phyloP scores from a whole-genome alignment of 2,329 filamentous ascomycete species.

The Hypoxylon sp. region DNA sequence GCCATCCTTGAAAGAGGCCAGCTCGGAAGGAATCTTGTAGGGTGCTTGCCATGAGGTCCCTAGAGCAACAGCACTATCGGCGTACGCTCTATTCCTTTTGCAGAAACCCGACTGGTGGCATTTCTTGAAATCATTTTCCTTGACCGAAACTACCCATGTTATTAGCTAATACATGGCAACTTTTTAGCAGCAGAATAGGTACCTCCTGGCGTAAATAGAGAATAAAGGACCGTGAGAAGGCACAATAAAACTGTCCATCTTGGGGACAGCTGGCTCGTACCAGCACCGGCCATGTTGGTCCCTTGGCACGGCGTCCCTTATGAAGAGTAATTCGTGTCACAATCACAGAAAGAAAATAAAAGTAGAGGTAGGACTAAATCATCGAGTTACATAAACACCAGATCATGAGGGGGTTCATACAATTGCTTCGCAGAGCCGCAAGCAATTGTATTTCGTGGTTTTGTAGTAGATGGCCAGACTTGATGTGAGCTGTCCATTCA shows the following conservation, averaged over 20 bases:
- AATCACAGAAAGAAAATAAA: slow-evolving; percentile 52
- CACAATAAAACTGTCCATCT: slow-evolving; percentile 76
- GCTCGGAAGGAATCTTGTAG: slow-evolving; percentile 80
- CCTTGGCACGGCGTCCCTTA: slow-evolving; percentile 52
- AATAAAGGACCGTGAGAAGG: slow-evolving; percentile 71
- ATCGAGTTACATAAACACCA: slow-evolving; percentile 21
- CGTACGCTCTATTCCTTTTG: slow-evolving; percentile 91
- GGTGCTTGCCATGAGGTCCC: slow-evolving; percentile 82
- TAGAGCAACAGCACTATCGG: slow-evolving; percentile 78
- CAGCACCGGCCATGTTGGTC: slow-evolving; percentile 66
- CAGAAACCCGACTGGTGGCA: slow-evolving; percentile 98
- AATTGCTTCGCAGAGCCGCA: slow-evolving; percentile 31
- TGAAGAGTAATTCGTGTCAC: slow-evolving; percentile 52
- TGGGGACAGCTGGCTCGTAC: slow-evolving; percentile 65
- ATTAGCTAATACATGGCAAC: slow-evolving; percentile 21
- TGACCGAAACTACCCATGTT: slow-evolving; percentile 77
- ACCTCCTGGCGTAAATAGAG: slow-evolving; percentile 76
- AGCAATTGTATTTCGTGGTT: slow-evolving; percentile 31
- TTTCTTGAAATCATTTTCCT: slow-evolving; percentile 97
- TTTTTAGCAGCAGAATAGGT: slow-evolving; percentile 45
- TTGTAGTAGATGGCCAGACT: slow-evolving; percentile 18
- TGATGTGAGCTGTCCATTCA: slow-evolving; percentile 40
- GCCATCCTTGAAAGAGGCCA: slow-evolving; percentile 83
- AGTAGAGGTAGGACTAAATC: slow-evolving; percentile 26
- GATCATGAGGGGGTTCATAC: slow-evolving; percentile 30